Base-by-base conservation (phyloP, 371 early-diverging fungal genomes). In the Rhizomucor pusillus region DNA sequence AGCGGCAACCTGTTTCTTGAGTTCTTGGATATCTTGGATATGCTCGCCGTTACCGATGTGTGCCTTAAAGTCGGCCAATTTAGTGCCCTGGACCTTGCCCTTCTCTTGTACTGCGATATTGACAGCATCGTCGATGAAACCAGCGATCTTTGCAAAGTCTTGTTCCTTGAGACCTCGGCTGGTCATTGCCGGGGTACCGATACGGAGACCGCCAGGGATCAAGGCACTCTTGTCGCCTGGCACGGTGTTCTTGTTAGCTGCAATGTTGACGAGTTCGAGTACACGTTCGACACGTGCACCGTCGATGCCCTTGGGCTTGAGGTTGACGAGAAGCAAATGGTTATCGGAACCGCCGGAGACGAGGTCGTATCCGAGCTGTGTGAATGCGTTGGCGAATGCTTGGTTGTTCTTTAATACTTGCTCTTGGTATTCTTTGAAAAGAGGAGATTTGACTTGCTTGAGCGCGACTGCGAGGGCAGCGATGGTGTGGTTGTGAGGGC, bases 401-500 rank as follows among this genome's bases (percentile, higher is more conserved):
- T 91, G 82, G 60, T 91, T 87, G 79, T 99, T 99, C 46, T 67
- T 65, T 54, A 95, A 67, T 1, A 98, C 97, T 72, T 96, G 93
- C 46, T 76, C 62, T 68, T 91, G 91, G 73, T 98, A 99, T 60
- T 84, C 85, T 70, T 87, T 90, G 84, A 93, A 99, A 57, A 90
- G 87, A 43, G 91, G 85, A 5, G 85, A 63, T 67, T 79, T 66
- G 45, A 83, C 86, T 79, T 98, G 96, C 73, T 97, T 92, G 54
- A 99, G 78, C 0, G 99, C 98, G 34, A 98, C 98, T 20, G 99
- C 91, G 54, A 99, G 76, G 13, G 99, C 99, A 29, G 95, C 84
- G 58, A 99, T 99, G 45, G 99, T 98, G 81, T 99, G 96, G 86
- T 99, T 99, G 81, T 99, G 99, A 33, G 99, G 99, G 6, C 99